Evolutionary conservation across 2,329 filamentous ascomycete genomes (phyloP), one percentile per base, ranked within the genome.

Genomic region (Aspergillus vadensis): DNA sequence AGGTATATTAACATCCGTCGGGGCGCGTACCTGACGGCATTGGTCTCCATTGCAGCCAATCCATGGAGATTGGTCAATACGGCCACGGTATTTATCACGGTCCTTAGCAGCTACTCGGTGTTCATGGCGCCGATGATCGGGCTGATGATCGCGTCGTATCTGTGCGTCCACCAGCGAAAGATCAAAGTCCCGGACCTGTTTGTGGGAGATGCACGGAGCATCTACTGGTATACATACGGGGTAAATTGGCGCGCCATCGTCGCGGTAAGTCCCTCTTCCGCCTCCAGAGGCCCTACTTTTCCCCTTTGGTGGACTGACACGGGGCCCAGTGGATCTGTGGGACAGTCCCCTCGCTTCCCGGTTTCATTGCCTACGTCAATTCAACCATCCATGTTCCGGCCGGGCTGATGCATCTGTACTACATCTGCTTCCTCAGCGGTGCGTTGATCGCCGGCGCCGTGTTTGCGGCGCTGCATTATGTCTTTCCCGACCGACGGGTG

Each of bases 1-100:
- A 77, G 75, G 43, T 85, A 81, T 62, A 80, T 87, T 71, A 85
- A 84, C 68, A 86, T 86, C 59, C 74, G 83, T 4, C 79, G 85
- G 2, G 85, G 85, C 1, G 78, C 78, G 2, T 82, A 82, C 60
- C 72, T 86, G 43, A 80, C 77, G 4, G 74, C 79, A 0, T 63
- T 82, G 1, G 9, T 70, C 2, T 65, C 65, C 3, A 57, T 65
- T 5, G 68, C 61, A 9, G 62, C 63, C 12, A 68, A 70, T 25
- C 69, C 69, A 1, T 72, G 69, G 69, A 62, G 65, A 19, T 57
- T 70, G 6, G 61, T 68, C 1, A 69, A 67, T 32, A 68, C 66
- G 2, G 64, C 70, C 1, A 68, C 65, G 1, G 63, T 54, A 0
- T 72, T 72, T 25, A 47, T 72, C 1, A 60, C 63, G 1, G 67